Percentiles rank a stretch among this genome's conserved stretches.
Evolutionary conservation across 495 filamentous ascomycete species (phyloP).

Genomic region (Platismatia glauca): DNA sequence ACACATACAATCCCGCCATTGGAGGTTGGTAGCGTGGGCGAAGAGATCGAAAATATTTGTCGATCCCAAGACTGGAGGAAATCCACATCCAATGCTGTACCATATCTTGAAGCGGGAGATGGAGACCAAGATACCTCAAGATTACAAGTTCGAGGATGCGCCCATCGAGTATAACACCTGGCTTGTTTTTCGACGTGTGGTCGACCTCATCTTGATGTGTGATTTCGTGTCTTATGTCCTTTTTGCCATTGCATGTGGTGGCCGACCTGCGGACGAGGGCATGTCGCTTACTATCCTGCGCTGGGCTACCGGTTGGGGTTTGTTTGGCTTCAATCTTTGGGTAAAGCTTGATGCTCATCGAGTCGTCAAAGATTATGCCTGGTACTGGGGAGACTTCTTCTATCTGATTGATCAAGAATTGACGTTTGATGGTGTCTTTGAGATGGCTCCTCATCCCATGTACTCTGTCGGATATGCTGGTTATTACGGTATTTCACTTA

Average conservation of each 20-base stretch:
- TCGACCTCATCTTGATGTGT: slow-evolving; percentile 95
- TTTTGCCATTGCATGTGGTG: slow-evolving; percentile 84
- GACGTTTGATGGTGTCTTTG: slow-evolving; percentile 97
- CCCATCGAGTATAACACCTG: slow-evolving; percentile 98
- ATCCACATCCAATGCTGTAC: slow-evolving; percentile 74
- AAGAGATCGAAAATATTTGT: slow-evolving; percentile 78
- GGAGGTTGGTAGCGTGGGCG: slow-evolving; percentile 79
- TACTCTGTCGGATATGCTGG: slow-evolving; percentile 97
- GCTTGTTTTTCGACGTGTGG: slow-evolving; percentile 89
- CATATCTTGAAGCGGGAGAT: slow-evolving; percentile 75
- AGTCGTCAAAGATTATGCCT: slow-evolving; percentile 98
- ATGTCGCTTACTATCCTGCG: slow-evolving; percentile 58
- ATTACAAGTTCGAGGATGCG: slow-evolving; percentile 88
- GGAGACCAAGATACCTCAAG: slow-evolving; percentile 85
- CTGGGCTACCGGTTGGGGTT: slow-evolving; percentile 68
- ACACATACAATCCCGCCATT: slow-evolving; percentile 80
- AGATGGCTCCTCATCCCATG: slow-evolving; percentile 99
- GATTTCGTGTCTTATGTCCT: slow-evolving; percentile 95
- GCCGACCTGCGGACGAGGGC: slow-evolving; percentile 61
- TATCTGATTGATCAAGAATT: slow-evolving; percentile 96
- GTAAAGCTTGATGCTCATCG: slow-evolving; percentile 96
- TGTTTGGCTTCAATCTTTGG: slow-evolving; percentile 97
- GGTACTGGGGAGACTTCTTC: slow-evolving; percentile 99
- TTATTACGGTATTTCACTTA: slow-evolving; percentile 97
- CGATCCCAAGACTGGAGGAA: slow-evolving; percentile 66